Evolutionary conservation across 176 grass and related monocot genomes (phyloP), one percentile per base, ranked within the genome.

Genomic region (Luzula sylvatica): DNA sequence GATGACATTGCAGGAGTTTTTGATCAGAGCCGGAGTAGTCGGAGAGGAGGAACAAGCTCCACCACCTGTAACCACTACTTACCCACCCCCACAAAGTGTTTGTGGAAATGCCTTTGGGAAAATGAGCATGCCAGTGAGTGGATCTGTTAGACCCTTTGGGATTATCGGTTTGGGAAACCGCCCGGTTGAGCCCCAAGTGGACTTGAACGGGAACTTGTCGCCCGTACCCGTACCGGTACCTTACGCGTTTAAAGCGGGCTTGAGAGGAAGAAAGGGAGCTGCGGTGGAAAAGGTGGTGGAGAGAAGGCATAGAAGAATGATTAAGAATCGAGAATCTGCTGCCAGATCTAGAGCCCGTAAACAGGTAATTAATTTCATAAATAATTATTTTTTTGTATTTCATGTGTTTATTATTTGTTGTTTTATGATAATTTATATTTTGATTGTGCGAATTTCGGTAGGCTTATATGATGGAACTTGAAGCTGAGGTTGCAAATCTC

Each of bases 1-100:
- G 71, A 76, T 96, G 58, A 96, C 90, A 7, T 78, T 96, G 3
- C 83, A 96, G 70, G 90, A 96, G 46, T 96, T 96, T 74, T 69
- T 96, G 15, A 58, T 82, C 17, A 87, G 67, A 50, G 84, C 90
- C 4, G 90, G 90, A 13, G 74, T 89, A 1, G 84, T 79, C 1
- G 35, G 79, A 53, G 85, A 96, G 43, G 84, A 74, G 64, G n/a
- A n/a, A n/a, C n/a, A n/a, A n/a, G n/a, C n/a, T n/a, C n/a, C n/a
- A 45, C 68, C 41, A 62, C 26, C 44, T 46, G 22, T 6, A 13
- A 0, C 19, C 62, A 6, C 12, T 75, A 15, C 63, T 63, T 11
- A 60, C 77, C 4, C 43, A 59, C 7, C 56, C 44, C 2, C 48
- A 27, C 0, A 21, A 19, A 16, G 28, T 35, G 5, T 47, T 35